A percentile compares a stretch with the other conserved stretches of the same genome.
Conservation (phyloP, 495 filamentous ascomycete genomes). For the Xylaria intraflava region DNA sequence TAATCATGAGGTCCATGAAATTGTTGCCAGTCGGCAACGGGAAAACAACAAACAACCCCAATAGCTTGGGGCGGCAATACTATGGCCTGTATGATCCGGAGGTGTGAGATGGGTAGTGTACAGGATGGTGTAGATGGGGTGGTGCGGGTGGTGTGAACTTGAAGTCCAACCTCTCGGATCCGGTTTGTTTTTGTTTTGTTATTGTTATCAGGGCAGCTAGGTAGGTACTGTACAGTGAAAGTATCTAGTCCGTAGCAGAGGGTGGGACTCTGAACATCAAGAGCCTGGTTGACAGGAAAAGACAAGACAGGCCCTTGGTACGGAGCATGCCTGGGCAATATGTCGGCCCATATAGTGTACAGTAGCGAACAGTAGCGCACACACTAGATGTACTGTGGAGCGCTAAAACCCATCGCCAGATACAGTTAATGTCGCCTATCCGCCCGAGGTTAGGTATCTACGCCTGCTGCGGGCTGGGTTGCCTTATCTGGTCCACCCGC, state of each 20-base stretch:
- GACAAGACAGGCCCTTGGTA: too few relatives aligned
- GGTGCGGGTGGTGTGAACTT: background rate
- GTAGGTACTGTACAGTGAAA: background rate
- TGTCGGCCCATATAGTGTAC: too few relatives aligned
- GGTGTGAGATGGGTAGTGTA: background rate
- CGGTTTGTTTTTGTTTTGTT: constrained; percentile 10
- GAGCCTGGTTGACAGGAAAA: too few relatives aligned
- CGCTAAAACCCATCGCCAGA: too few relatives aligned
- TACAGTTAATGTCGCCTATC: too few relatives aligned
- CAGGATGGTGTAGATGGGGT: background rate
- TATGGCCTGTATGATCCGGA: background rate
- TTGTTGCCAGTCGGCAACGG: background rate
- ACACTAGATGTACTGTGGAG: too few relatives aligned
- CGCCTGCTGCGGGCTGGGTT: background rate
- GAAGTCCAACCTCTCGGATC: background rate
- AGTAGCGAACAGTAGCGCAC: too few relatives aligned
- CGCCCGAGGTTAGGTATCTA: too few relatives aligned
- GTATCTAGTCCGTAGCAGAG: too few relatives aligned
- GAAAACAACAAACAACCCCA: background rate
- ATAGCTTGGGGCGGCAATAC: background rate
- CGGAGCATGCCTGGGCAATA: too few relatives aligned
- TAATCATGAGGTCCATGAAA: constrained; percentile 4
- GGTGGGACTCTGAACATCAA: too few relatives aligned
- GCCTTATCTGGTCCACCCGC: background rate
- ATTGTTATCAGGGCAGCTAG: too few relatives aligned